Evolutionary conservation across 495 filamentous ascomycete species (phyloP), one percentile per base, ranked within the genome.

Genomic region (Xylaria scruposa): DNA sequence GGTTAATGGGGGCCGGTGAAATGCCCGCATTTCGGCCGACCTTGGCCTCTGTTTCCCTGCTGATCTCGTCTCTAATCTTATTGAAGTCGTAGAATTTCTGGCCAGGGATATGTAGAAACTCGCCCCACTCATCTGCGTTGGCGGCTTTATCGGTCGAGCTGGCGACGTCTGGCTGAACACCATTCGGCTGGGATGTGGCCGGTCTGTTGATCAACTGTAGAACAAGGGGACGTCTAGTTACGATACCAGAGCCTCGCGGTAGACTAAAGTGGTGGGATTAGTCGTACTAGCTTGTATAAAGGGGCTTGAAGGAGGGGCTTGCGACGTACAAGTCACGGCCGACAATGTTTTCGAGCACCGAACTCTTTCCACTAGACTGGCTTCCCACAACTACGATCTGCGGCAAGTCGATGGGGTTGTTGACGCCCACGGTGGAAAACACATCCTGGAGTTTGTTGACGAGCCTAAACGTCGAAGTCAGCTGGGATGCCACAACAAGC

Each of bases 381-480:
- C 95, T 98, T 75, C 97, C 97, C 60, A 99, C 97, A 70, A 99
- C 97, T 71, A 92, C 96, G 83, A 99, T 99, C 86, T 99, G 97
- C 33, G 97, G 97, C 71, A 99, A 83, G 87, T 99, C 97, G 86
- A 99, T 99, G 58, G 97, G 97, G 83, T 99, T 99, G 87, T 97
- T 86, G 87, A 99, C 96, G 63, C 97, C 97, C 73, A 99, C 97
- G 47, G 96, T 98, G 56, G 96, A 90, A 80, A 99, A 99, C 72
- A 98, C 97, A 94, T 99, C 96, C 80, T 99, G 96, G 36, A 99
- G 90, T 85, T 97, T 97, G 87, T 99, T 99, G 77, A 99, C 96
- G 73, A 98, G 91, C 76, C 96, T 98, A 81, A 63, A 74, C 58
- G 68, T 53, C 17, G 12, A 17, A 15, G 73, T 80, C 66, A 79